Conservation (phyloP, 2,329 filamentous ascomycete species). For the Endothia cerciana region DNA sequence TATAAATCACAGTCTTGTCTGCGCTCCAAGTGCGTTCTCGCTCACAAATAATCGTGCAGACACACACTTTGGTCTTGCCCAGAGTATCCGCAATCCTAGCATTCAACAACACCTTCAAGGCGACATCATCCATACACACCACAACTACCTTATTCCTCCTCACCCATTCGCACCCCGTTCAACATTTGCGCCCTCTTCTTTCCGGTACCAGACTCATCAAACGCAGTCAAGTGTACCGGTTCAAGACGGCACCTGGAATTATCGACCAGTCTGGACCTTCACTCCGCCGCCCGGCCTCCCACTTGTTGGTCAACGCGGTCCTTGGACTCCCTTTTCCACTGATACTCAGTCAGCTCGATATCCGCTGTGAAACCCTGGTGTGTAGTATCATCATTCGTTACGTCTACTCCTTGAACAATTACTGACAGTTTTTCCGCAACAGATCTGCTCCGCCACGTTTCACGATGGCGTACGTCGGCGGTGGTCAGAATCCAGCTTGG, state of each 20-base stretch:
- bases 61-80: background rate
- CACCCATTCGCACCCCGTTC: background rate
- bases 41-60: background rate
- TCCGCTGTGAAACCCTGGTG: background rate
- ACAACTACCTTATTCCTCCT: too few species aligned
- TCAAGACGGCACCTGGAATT: background rate
- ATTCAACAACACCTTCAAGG: background rate
- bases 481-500: constrained; percentile 19
- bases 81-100: background rate
- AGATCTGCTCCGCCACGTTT: background rate
- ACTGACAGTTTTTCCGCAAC: background rate
- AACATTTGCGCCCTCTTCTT: background rate
- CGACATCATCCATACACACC: background rate
- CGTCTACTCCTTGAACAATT: background rate
- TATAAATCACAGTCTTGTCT: too few species aligned
- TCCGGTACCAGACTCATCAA: background rate
- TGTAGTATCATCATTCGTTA: background rate
- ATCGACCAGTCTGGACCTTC: background rate
- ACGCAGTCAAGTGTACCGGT: too few species aligned
- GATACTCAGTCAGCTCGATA: background rate
- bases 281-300: background rate
- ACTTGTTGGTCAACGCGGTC: constrained; percentile 5
- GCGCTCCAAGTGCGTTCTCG: background rate
- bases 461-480: constrained; percentile 8
- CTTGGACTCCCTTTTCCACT: background rate